Evolutionary conservation across 768 basidiomycete species (phyloP).

Genomic region (Phanerodontia chrysosporium): DNA sequence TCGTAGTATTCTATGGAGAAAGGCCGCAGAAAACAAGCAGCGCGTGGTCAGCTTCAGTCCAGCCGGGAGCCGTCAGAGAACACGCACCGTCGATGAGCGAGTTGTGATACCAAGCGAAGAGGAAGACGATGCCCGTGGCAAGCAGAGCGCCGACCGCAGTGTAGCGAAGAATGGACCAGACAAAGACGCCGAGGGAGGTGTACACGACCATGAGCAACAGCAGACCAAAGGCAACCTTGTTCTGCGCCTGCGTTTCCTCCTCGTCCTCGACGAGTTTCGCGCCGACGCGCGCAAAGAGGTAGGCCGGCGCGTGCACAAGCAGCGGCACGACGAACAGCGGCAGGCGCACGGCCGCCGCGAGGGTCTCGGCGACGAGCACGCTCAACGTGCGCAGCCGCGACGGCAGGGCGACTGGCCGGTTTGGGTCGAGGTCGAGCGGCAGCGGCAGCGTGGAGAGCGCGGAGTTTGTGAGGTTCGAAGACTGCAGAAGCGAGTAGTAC

Average conservation of each 20-base stretch:
- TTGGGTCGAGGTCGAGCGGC: slow-evolving; percentile 79
- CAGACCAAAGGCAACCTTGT: slow-evolving; percentile 86
- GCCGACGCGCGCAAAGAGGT: slow-evolving; percentile 74
- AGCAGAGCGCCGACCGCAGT: slow-evolving; percentile 69
- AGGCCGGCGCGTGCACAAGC: slow-evolving; percentile 79
- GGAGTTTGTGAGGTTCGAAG: slow-evolving; percentile 80
- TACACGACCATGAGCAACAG: slow-evolving; percentile 76
- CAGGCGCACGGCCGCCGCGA: slow-evolving; percentile 64
- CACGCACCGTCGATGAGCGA: slow-evolving; percentile 77
- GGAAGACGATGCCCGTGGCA: slow-evolving; percentile 64
- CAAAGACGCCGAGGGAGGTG: slow-evolving; percentile 74
- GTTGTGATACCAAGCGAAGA: slow-evolving; percentile 83
- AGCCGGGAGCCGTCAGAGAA: slow-evolving; percentile 6
- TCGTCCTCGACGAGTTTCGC: slow-evolving; percentile 76
- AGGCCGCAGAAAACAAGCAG: not conserved
- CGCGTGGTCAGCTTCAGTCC: not conserved
- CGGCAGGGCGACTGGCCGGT: slow-evolving; percentile 66
- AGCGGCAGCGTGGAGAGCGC: slow-evolving; percentile 82
- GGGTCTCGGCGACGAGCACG: slow-evolving; percentile 73
- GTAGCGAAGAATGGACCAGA: slow-evolving; percentile 83
- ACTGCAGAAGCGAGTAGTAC: slow-evolving; percentile 84
- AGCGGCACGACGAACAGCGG: slow-evolving; percentile 91
- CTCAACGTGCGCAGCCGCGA: slow-evolving; percentile 78
- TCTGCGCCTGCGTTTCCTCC: slow-evolving; percentile 95
- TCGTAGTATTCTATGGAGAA: slow-evolving; percentile 61